These are phyloP conservation scores for Thelonectria rubi DNA, from an alignment of 2,329 filamentous ascomycete genomes.

Conservation along the genomic window DNA sequence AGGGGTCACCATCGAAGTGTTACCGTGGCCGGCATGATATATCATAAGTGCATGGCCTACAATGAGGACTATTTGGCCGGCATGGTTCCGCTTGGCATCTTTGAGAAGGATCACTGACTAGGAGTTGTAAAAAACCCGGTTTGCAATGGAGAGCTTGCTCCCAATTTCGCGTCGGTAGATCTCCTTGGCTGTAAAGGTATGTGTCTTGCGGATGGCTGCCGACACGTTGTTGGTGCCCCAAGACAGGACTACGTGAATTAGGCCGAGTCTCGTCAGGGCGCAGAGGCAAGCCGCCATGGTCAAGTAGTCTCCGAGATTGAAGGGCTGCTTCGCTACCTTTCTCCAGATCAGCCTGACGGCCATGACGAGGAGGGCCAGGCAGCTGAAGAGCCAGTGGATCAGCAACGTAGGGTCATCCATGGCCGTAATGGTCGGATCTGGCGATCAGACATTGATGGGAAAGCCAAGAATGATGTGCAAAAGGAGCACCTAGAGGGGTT, in stretches of 20 bases:
- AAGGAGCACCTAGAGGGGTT: neutral
- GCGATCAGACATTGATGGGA: conserved; percentile 1
- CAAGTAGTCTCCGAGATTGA: conserved; percentile 26
- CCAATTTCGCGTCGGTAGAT: conserved; percentile 22
- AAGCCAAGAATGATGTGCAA: neutral
- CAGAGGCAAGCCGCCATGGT: conserved; percentile 27
- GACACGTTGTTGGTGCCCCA: conserved; percentile 30
- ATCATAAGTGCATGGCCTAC: too few relatives aligned
- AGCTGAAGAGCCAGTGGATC: conserved; percentile 29
- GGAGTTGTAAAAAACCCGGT: conserved; percentile 30
- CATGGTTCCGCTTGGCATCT: neutral
- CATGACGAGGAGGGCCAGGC: conserved; percentile 17
- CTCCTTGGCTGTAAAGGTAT: conserved; percentile 20
- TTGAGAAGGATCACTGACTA: conserved; percentile 21
- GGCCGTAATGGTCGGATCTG: neutral
- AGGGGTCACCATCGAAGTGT: neutral
- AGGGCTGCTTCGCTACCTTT: conserved; percentile 18
- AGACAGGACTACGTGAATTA: conserved; percentile 29
- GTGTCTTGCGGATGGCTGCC: conserved; percentile 19
- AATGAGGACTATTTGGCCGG: neutral
- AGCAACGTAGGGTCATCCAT: conserved; percentile 31
- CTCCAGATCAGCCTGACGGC: conserved; percentile 13
- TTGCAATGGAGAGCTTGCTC: conserved; percentile 26
- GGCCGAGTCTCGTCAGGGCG: conserved; percentile 22
- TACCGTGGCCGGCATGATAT: too few relatives aligned